Conservation (phyloP, 306 rosid species). For the Styphnolobium japonicum region DNA sequence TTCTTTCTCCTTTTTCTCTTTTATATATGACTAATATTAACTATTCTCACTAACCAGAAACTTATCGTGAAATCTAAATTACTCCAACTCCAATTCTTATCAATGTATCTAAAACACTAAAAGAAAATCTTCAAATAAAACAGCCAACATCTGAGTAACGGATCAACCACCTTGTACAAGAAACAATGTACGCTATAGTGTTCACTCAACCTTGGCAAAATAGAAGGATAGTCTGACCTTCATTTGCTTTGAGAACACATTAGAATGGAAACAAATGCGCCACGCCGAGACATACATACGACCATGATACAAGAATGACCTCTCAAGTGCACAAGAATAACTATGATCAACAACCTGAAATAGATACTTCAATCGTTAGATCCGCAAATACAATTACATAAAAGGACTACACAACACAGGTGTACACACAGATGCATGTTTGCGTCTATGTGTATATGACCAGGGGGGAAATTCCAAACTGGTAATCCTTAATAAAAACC, state of each 20-base stretch:
- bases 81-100: background rate
- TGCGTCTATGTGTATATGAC: background rate
- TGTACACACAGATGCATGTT: background rate
- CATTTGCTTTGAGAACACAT: constrained; percentile 97
- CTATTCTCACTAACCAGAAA: background rate
- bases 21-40: background rate
- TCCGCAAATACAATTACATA: constrained; percentile 15
- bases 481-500: constrained; percentile 5
- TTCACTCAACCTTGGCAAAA: constrained; percentile 12
- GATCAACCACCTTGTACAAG: background rate
- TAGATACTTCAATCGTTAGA: constrained; percentile 30
- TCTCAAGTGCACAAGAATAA: constrained; percentile 99
- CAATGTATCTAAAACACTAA: background rate
- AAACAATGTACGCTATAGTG: constrained; percentile 3
- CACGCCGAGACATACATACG: constrained; percentile 93
- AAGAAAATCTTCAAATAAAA: constrained; percentile 1
- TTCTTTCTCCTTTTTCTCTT: background rate
- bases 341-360: constrained; percentile 91
- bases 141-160: background rate
- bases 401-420: constrained; percentile 1
- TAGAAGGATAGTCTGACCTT: constrained; percentile 57
- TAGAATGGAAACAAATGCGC: constrained; percentile 98
- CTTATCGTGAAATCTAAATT: constrained; percentile 1
- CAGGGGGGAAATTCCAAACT: background rate
- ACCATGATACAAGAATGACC: constrained; percentile 98